A percentile compares a stretch with the other conserved stretches of the same genome.
These are phyloP conservation scores for Eucalyptus guilfoylei DNA, from an alignment of 345 rosid species.

Conservation along the genomic window DNA sequence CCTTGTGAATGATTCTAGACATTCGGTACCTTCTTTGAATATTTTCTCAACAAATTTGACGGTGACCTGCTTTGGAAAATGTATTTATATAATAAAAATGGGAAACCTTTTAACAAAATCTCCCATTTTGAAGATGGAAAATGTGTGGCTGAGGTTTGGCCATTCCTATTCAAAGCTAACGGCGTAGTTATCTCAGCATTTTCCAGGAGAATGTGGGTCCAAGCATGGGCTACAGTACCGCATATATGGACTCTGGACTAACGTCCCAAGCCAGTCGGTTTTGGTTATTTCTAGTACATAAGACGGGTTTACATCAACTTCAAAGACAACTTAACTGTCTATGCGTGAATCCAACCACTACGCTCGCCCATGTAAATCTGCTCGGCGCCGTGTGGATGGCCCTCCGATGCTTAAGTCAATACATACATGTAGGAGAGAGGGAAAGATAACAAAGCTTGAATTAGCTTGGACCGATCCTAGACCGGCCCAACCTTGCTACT, in stretches of 20 bases:
- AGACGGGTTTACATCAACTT: neutral
- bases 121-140: too few relatives aligned
- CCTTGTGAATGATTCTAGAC: too few relatives aligned
- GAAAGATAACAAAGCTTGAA: neutral
- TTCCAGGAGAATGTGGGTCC: neutral
- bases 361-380: neutral
- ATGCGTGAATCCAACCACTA: neutral
- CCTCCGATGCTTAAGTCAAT: neutral
- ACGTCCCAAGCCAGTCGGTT: neutral
- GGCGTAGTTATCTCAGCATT: too few relatives aligned
- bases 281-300: neutral
- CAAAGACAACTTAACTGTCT: too few relatives aligned
- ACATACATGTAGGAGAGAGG: neutral
- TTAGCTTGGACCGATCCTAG: fast-evolving
- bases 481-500: fast-evolving
- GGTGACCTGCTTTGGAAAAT: too few relatives aligned
- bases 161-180: too few relatives aligned
- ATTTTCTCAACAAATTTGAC: too few relatives aligned
- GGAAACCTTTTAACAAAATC: too few relatives aligned
- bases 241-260: neutral
- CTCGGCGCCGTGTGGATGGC: neutral
- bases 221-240: neutral
- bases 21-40: too few relatives aligned
- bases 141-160: too few relatives aligned
- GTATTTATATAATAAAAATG: too few relatives aligned